Base-by-base conservation (phyloP, 257 asterid species). In the Cinchona pubescens region DNA sequence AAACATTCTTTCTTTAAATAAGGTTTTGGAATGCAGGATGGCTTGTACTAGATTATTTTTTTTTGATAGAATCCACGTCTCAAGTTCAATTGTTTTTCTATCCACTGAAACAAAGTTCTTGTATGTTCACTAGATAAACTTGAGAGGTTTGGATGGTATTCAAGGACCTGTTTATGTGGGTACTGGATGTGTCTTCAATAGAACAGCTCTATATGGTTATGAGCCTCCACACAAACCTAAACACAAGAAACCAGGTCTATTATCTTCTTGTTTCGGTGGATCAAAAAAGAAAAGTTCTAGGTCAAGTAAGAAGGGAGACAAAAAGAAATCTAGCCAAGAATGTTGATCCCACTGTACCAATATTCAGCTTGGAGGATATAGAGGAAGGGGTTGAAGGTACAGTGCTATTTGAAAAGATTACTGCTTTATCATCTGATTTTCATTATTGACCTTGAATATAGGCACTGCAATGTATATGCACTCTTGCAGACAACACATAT, bases 301-400 rank as follows among this genome's bases (percentile, higher is more conserved):
- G 78, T 87, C 97, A 73, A 89, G 87, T 80, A 87, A 89, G 86
- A 93, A 86, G 73, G 96, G 97, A 9, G 98, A 91, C 85, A 93
- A 93, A 82, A 93, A 91, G 89, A 93, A 93, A 86, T 90, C 97
- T 76, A 85, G 90, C 88, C 88, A 93, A 91, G 83, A 79, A 91
- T 80, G 91, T 85, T 69, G 98, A 93, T 82, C 98, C 98, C 73
- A 91, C 98, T 64, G 92, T 93, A 79, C 98, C 97, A 61, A 89
- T 93, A 71, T 93, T 90, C 93, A 91, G 82, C 84, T 90, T 93
- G 88, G 98, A 93, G 80, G 98, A 93, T 85, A 93, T 93, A 80
- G 98, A 93, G 84, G 98, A 93, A 81, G 97, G 98, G 49, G 97
- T 93, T 78, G 98, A 93, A 93, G 98, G 98, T 93, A 86, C 45